Conservation (phyloP, 805 yeast genomes). For the Hanseniaspora vineae region DNA sequence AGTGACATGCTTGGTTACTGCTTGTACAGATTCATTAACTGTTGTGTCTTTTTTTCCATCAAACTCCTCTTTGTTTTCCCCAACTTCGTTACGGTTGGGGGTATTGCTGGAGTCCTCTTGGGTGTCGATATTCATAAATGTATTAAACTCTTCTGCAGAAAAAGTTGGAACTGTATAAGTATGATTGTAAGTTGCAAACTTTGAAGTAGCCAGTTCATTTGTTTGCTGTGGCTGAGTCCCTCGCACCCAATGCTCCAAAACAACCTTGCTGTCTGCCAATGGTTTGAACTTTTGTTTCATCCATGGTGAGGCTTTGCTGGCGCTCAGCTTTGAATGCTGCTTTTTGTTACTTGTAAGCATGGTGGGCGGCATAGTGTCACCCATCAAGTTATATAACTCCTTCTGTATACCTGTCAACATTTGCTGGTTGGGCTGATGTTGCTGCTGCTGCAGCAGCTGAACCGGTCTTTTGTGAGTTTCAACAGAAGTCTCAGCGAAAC, state of each 20-base stretch:
- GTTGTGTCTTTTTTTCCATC: slow-evolving; percentile 6
- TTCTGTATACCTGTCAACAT: slow-evolving; percentile 65
- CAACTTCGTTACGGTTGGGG: slow-evolving; percentile 15
- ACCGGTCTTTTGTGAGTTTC: background rate
- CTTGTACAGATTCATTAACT: no score
- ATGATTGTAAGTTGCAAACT: slow-evolving; percentile 65
- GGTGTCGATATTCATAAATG: slow-evolving; percentile 4
- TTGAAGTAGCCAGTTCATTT: slow-evolving; percentile 28
- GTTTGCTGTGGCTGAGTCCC: slow-evolving; percentile 39
- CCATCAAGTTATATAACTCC: slow-evolving; percentile 76
- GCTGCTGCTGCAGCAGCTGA: background rate
- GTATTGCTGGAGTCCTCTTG: slow-evolving; percentile 9
- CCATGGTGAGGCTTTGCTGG: slow-evolving; percentile 76
- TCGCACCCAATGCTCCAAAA: slow-evolving; percentile 75
- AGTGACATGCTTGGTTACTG: no score
- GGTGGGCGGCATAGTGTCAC: slow-evolving; percentile 84
- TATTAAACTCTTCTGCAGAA: slow-evolving; percentile 34
- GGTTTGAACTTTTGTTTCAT: slow-evolving; percentile 48
- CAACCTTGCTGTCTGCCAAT: slow-evolving; percentile 38
- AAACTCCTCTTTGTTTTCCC: slow-evolving; percentile 1
- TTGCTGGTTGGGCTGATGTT: background rate
- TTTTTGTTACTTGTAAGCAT: slow-evolving; percentile 37
- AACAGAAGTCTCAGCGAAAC: no score
- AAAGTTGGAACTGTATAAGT: slow-evolving; percentile 58
- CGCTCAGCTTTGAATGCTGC: slow-evolving; percentile 52